A percentile compares a stretch with the other conserved stretches of the same genome.
Evolutionary conservation across 768 basidiomycete genomes (phyloP).

Genomic region (Podaxis sp.): DNA sequence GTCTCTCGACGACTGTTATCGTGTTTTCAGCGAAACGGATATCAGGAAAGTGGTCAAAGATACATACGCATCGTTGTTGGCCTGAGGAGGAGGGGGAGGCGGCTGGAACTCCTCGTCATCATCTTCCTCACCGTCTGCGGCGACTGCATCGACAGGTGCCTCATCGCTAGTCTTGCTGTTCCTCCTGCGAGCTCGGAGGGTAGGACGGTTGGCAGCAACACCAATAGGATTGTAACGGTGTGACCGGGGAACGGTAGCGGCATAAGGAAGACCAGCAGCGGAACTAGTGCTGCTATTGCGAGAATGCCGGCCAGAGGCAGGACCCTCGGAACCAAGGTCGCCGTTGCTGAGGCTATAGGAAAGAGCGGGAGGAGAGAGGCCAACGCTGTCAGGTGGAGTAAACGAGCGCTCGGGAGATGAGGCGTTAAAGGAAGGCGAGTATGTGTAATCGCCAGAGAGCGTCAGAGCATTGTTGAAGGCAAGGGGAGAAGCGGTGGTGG

Average conservation of each 20-base stretch:
- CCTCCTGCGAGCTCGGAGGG: constrained; percentile 43
- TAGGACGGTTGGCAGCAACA: constrained; percentile 51
- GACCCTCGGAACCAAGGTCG: constrained; percentile 71
- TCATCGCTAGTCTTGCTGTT: constrained; percentile 55
- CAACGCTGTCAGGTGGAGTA: constrained; percentile 59
- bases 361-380: constrained; percentile 69
- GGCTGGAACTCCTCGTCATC: constrained; percentile 75
- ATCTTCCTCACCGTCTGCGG: constrained; percentile 38
- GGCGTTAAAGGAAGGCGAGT: constrained; percentile 46
- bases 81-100: constrained; percentile 34
- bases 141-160: constrained; percentile 23
- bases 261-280: constrained; percentile 43
- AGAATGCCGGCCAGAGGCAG: constrained; percentile 59
- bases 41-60: background rate
- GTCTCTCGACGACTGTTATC: constrained; percentile 73
- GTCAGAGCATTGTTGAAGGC: constrained; percentile 56
- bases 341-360: constrained; percentile 63
- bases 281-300: constrained; percentile 64
- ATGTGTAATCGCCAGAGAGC: constrained; percentile 51
- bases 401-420: constrained; percentile 61
- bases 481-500: constrained; percentile 54
- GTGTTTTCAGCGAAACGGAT: background rate
- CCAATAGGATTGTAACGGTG: constrained; percentile 78
- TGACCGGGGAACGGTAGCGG: constrained; percentile 64
- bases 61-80: constrained; percentile 48